These are phyloP conservation scores for Kodamaea sp. DNA, from an alignment of 1,139 yeast species.

Conservation along the genomic window DNA sequence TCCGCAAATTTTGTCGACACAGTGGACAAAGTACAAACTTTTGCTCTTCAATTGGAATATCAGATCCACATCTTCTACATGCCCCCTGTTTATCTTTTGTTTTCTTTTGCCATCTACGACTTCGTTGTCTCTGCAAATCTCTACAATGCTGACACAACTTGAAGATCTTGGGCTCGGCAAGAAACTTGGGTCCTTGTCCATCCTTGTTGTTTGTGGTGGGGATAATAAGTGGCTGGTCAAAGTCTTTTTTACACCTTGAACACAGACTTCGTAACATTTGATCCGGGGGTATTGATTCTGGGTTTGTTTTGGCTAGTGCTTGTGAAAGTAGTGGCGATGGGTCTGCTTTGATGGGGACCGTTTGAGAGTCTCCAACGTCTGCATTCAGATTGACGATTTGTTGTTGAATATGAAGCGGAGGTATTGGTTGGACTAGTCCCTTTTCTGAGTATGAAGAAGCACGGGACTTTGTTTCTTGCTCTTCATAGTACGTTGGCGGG, in stretches of 20 bases:
- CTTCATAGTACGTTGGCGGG: constrained; percentile 11
- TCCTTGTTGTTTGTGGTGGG: constrained; percentile 27
- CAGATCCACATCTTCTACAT: constrained; percentile 60
- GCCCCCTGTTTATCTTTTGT: constrained; percentile 60
- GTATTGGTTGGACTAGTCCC: constrained; percentile 40
- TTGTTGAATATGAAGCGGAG: constrained; percentile 46
- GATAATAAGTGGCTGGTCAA: constrained; percentile 43
- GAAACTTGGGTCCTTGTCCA: constrained; percentile 21
- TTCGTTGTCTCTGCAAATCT: constrained; percentile 57
- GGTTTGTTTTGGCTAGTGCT: constrained; percentile 10
- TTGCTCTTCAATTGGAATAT: constrained; percentile 47
- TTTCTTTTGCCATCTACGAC: constrained; percentile 60
- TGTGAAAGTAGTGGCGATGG: constrained; percentile 10
- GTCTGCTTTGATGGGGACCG: constrained; percentile 10
- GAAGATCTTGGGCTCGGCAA: constrained; percentile 46
- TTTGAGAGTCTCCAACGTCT: constrained; percentile 3
- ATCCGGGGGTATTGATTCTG: constrained; percentile 9
- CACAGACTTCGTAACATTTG: constrained; percentile 28
- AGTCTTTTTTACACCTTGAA: constrained; percentile 57
- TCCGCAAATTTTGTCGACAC: constrained; percentile 53
- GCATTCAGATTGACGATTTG: constrained; percentile 27
- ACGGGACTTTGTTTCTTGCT: constrained; percentile 8
- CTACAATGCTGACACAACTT: constrained; percentile 64
- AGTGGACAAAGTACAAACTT: constrained; percentile 56
- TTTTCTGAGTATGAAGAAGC: constrained; percentile 15